A percentile compares a stretch with the other conserved stretches of the same genome.
Conservation (phyloP, 2,329 filamentous ascomycete species). For the Catunica adiposa region DNA sequence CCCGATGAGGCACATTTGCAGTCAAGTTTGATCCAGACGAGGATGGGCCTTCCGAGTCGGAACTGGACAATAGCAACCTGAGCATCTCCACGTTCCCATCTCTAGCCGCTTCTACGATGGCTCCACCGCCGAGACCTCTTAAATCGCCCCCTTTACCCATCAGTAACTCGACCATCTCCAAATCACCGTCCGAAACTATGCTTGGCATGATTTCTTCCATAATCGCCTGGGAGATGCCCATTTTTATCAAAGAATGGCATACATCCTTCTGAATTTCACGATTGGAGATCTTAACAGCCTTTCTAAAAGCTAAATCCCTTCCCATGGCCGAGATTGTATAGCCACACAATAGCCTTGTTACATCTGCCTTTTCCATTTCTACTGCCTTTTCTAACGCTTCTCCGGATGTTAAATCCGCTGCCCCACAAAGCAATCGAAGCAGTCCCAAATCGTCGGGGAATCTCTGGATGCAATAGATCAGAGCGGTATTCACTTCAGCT, state of each 20-base stretch:
- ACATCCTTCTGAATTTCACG: conserved; percentile 28
- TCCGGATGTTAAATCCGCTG: conserved; percentile 34
- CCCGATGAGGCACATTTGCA: conserved; percentile 14
- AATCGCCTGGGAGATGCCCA: conserved; percentile 28
- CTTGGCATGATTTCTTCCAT: conserved; percentile 34
- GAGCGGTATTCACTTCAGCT: conserved; percentile 32
- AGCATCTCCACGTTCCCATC: conserved; percentile 34
- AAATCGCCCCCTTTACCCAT: conserved; percentile 35
- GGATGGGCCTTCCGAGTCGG: not conserved
- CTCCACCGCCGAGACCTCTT: conserved; percentile 34
- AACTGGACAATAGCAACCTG: conserved; percentile 27
- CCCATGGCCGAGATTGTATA: conserved; percentile 23
- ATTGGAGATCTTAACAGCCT: conserved; percentile 25
- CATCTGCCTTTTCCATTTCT: conserved; percentile 28
- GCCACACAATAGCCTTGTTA: conserved; percentile 29
- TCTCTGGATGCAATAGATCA: conserved; percentile 33
- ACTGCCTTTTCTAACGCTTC: conserved; percentile 32
- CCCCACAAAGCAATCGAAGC: conserved; percentile 27
- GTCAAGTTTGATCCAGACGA: not conserved
- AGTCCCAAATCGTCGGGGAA: conserved; percentile 34
- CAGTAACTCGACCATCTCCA: conserved; percentile 33
- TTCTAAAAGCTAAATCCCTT: conserved; percentile 24
- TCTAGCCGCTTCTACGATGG: conserved; percentile 37
- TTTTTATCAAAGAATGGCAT: conserved; percentile 29
- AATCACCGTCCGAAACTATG: conserved; percentile 36